Evolutionary conservation across 2,329 filamentous ascomycete species (phyloP), one percentile per base, ranked within the genome.

Genomic region (Xylariomycetidae sp.): DNA sequence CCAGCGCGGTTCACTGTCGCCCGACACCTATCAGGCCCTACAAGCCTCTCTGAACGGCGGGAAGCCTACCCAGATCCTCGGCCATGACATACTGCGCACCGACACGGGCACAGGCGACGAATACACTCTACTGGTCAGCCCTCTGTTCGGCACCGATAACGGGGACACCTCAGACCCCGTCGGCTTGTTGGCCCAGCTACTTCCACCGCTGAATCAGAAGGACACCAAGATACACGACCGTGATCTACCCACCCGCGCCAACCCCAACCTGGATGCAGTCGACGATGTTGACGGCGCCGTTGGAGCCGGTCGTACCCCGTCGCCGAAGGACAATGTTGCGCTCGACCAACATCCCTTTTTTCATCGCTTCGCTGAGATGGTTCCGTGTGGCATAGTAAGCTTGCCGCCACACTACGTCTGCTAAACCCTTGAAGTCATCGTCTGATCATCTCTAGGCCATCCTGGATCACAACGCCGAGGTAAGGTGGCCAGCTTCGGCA

Each of bases 261-360:
- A n/a, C n/a, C n/a, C n/a, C n/a, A n/a, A n/a, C n/a, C n/a, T n/a
- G n/a, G n/a, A n/a, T n/a, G n/a, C n/a, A n/a, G n/a, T n/a, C n/a
- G n/a, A n/a, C n/a, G n/a, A n/a, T n/a, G n/a, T n/a, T n/a, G n/a
- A n/a, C n/a, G n/a, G n/a, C n/a, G n/a, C n/a, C n/a, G n/a, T n/a
- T n/a, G n/a, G n/a, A n/a, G n/a, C n/a, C n/a, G n/a, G n/a, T n/a
- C n/a, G n/a, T n/a, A n/a, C n/a, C n/a, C n/a, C n/a, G n/a, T n/a
- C n/a, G 20, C 20, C 20, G 12, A 7, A 23, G 12, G 25, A 26
- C 25, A 26, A 26, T 14, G 8, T 26, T 8, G 8, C 25, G 8
- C 25, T 26, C 13, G 25, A 26, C 13, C 25, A 26, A 14, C 25
- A 26, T 13, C 25, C 25, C 25, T 26, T 26, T 13, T 26, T 26